Conservation (phyloP, 1,284 basidiomycete species). For the Exobasidium cylindrosporum region DNA sequence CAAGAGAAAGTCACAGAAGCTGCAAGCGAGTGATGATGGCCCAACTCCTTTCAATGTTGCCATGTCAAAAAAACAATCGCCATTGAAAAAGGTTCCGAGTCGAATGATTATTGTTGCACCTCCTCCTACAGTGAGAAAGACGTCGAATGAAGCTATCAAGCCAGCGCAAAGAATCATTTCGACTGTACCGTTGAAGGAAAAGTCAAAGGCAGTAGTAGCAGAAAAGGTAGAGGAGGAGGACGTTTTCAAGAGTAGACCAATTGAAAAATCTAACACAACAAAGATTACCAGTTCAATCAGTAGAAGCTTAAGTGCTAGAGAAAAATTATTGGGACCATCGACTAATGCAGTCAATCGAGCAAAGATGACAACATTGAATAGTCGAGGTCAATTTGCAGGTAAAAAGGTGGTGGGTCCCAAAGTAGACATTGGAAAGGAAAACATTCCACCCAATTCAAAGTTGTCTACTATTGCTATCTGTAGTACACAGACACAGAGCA, state of each 20-base stretch:
- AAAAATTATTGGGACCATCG: neutral
- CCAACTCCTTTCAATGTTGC: neutral
- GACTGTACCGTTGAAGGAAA: neutral
- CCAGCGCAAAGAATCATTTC: neutral
- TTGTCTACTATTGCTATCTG: neutral
- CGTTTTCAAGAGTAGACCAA: constrained; percentile 5
- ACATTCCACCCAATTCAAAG: neutral
- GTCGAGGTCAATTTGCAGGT: neutral
- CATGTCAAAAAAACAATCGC: neutral
- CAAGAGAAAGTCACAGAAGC: neutral
- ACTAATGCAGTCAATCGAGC: neutral
- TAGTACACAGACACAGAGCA: neutral
- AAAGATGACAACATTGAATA: neutral
- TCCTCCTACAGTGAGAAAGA: neutral
- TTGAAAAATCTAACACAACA: neutral
- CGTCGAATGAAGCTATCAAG: neutral
- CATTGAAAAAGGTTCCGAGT: neutral
- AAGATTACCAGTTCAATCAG: neutral
- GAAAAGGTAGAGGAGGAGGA: neutral
- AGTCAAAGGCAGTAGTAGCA: neutral
- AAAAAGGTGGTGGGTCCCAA: neutral
- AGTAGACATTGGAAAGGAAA: neutral
- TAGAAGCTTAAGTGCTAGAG: neutral
- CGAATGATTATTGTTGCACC: neutral
- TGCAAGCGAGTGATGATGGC: neutral